Evolutionary conservation across 2,329 filamentous ascomycete genomes (phyloP).

Genomic region (Alternaria burnsii): DNA sequence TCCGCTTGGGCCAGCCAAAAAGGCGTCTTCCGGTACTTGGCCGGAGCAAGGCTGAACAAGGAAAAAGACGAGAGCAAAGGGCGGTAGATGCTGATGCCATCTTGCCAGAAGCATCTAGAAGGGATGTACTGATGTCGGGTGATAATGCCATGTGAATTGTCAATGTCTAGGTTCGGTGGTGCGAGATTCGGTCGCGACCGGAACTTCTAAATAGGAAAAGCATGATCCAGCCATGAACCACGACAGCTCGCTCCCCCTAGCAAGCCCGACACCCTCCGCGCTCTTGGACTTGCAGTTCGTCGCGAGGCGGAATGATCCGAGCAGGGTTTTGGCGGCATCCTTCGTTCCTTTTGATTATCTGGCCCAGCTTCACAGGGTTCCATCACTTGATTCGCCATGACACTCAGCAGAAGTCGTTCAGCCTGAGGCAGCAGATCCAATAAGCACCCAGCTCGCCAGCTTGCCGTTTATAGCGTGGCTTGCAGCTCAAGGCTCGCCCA

Average conservation of each 20-base stretch:
- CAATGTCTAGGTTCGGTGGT: not conserved
- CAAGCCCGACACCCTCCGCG: conserved; percentile 27
- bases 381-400: conserved; percentile 39
- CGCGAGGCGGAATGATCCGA: conserved; percentile 42
- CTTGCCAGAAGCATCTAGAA: conserved; percentile 18
- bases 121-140: conserved; percentile 12
- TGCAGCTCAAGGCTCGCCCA: conserved; percentile 46
- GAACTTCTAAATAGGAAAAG: conserved; percentile 31
- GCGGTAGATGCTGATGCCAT: conserved; percentile 24
- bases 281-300: conserved; percentile 33
- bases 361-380: conserved; percentile 34
- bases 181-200: conserved; percentile 20
- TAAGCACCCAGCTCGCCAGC: conserved; percentile 47
- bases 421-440: conserved; percentile 45
- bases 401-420: conserved; percentile 33
- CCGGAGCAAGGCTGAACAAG: conserved; percentile 40
- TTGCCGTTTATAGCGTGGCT: conserved; percentile 48
- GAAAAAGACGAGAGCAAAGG: conserved; percentile 22
- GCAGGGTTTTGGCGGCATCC: conserved; percentile 40
- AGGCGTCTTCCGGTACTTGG: conserved; percentile 39
- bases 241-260: conserved; percentile 28
- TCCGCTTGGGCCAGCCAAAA: conserved; percentile 31
- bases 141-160: conserved; percentile 16
- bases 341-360: conserved; percentile 44
- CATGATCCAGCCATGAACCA: conserved; percentile 36